Base-by-base conservation (phyloP, 495 filamentous ascomycete genomes). In the Podospora pseudoanserina region DNA sequence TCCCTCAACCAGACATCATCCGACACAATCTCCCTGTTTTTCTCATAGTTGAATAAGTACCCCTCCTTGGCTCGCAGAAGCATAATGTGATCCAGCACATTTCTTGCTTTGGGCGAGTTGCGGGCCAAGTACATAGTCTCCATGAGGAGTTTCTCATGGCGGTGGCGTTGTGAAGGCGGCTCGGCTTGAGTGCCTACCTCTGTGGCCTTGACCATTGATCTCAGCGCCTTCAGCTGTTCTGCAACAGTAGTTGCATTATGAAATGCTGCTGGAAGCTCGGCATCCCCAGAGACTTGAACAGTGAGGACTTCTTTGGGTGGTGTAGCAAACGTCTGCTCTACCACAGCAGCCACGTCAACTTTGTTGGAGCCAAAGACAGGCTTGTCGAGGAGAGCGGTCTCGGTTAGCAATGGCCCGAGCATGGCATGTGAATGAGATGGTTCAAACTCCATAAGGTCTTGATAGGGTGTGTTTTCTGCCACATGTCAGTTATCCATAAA, bases 1-100 rank as follows among this genome's bases (percentile, higher is more conserved):
- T 89, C 88, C 68, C 87, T 86, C 9, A 96, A 81, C 83, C 87
- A 90, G n/a, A 83, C 83, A 76, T 97, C 90, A 71, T 94, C 89
- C 1, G 82, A 77, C 1, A 91, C 78, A 27, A 97, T 86, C 7
- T 84, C 72, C 67, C 84, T 84, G 71, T 97, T 97, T 32, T 80
- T 85, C 13, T 76, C 71, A 67, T 84, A 90, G 74, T 97, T 85
- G 71, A 96, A 93, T 1, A 91, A 80, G 74, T 97, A 97, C 1
- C 91, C 90, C 74, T 91, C 88, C 66, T 84, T 84, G 65, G 91
- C 79, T 23, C 85, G 83, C 68, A 82, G 71, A 5, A 83, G 76
- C 77, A 82, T 83, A 6, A 69, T 67, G 63, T 85, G 81, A 44
- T 84, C 81, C 1, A 84, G 55, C 1, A 80, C 65, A 11, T 70